Evolutionary conservation across 306 rosid species (phyloP).

Genomic region (Medicago arabica): DNA sequence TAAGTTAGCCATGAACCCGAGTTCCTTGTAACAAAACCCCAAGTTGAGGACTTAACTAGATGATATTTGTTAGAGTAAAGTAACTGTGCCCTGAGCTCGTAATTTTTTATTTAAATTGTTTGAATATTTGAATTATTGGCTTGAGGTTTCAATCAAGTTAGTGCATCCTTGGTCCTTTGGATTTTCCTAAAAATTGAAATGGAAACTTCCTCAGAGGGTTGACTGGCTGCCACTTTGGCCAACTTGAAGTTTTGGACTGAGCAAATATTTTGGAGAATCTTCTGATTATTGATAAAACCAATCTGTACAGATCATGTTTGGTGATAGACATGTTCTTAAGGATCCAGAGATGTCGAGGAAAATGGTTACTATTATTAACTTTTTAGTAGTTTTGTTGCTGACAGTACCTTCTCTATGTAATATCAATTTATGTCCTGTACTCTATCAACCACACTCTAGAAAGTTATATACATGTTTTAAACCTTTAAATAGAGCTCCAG

Average conservation of each 20-base stretch:
- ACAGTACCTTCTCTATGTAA: background rate
- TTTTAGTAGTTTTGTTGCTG: background rate
- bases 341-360: background rate
- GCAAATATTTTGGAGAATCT: constrained; percentile 6
- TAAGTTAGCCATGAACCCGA: background rate
- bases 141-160: background rate
- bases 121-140: background rate
- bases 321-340: background rate
- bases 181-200: background rate
- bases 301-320: background rate
- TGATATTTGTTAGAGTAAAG: background rate
- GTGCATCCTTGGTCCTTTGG: background rate
- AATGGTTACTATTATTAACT: background rate
- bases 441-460: constrained; percentile 9
- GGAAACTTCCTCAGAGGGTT: background rate
- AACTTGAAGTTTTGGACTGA: constrained; percentile 20
- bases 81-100: too few species aligned
- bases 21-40: constrained; percentile 2
- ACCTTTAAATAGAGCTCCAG: constrained; percentile 18
- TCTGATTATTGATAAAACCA: background rate
- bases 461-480: background rate
- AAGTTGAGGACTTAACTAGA: constrained; percentile 9
- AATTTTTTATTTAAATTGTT: background rate
- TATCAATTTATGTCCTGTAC: background rate
- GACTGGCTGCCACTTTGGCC: background rate